These are phyloP conservation scores for Bruguiera hainesii DNA, from an alignment of 441 rosid species.

Conservation along the genomic window DNA sequence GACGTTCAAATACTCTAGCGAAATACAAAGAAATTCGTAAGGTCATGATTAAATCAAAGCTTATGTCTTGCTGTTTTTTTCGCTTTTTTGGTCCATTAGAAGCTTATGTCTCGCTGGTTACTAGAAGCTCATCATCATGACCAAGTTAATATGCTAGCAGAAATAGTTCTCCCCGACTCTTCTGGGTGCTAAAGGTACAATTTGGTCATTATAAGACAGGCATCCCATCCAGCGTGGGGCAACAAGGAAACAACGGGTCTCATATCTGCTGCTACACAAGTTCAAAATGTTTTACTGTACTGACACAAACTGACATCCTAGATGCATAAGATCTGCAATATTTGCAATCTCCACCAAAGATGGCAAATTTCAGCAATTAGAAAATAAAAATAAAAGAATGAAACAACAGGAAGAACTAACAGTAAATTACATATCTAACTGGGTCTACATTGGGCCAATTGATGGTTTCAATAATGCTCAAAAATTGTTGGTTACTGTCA, in stretches of 20 bases:
- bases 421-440: neutral
- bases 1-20: too few species aligned
- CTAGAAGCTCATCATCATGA: conserved; percentile 9
- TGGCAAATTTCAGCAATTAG: too few species aligned
- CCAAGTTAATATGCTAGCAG: conserved; percentile 4
- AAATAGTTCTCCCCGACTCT: neutral
- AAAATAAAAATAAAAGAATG: neutral
- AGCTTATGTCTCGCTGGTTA: neutral
- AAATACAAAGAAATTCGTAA: neutral
- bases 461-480: neutral
- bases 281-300: conserved; percentile 22
- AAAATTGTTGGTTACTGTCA: neutral
- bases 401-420: neutral
- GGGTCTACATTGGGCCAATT: neutral
- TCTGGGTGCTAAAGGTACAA: conserved; percentile 13
- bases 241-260: conserved; percentile 9
- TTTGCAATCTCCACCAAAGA: conserved; percentile 9
- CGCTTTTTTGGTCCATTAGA: too few species aligned
- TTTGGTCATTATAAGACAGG: conserved; percentile 12
- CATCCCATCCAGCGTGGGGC: conserved; percentile 11
- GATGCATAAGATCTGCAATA: conserved; percentile 11
- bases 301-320: conserved; percentile 20
- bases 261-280: conserved; percentile 20
- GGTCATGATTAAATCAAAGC: neutral
- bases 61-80: neutral